Evolutionary conservation across 2,329 filamentous ascomycete species (phyloP).

Genomic region (Aureobasidium sp.): DNA sequence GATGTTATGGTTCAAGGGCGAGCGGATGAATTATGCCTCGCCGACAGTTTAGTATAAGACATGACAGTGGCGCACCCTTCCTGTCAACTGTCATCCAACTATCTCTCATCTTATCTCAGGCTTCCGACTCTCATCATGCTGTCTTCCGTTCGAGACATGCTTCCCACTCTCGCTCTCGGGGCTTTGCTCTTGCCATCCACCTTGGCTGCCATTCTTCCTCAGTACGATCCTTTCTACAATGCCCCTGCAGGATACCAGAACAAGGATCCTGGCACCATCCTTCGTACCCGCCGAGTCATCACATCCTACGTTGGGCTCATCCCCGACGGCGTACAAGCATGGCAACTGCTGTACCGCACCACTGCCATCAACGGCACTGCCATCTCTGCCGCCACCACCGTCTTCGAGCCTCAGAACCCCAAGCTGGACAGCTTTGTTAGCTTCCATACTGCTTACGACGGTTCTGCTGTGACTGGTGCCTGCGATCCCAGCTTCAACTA

Average conservation of each 20-base stretch:
- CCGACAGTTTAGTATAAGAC: background rate
- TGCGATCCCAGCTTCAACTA: conserved; percentile 13
- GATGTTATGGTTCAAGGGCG: background rate
- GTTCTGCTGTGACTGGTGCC: background rate
- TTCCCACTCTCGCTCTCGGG: background rate
- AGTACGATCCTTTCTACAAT: conserved; percentile 22
- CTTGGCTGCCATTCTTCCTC: conserved; percentile 11
- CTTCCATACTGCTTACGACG: conserved; percentile 9
- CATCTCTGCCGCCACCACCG: background rate
- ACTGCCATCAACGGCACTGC: conserved; percentile 1
- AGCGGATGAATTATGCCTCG: background rate
- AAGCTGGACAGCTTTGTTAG: conserved; percentile 1
- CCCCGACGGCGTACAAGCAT: background rate
- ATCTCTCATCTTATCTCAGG: too few species aligned
- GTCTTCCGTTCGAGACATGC: background rate
- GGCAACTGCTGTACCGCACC: conserved; percentile 11
- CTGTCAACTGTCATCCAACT: too few species aligned
- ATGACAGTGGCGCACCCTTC: background rate
- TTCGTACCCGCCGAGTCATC: conserved; percentile 11
- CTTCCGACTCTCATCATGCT: background rate
- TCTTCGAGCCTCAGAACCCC: background rate
- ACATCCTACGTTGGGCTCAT: background rate
- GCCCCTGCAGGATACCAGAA: conserved; percentile 20
- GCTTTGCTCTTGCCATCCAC: background rate
- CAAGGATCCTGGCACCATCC: conserved; percentile 19